Base-by-base conservation (phyloP, 176 grass and related monocot species). In the Pontederia crassipes region DNA sequence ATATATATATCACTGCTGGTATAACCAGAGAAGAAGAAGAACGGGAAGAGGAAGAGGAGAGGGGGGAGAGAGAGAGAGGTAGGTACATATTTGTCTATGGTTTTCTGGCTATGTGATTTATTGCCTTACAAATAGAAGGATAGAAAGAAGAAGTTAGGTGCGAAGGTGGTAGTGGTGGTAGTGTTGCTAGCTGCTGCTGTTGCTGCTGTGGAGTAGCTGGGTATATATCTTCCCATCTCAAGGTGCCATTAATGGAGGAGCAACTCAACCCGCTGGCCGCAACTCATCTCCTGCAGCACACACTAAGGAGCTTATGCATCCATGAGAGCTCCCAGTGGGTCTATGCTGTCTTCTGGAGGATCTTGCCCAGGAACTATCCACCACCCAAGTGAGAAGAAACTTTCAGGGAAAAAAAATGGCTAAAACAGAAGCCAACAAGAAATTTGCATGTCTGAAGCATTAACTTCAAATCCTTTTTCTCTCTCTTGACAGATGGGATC, bases 401-500 rank as follows among this genome's bases (percentile, higher is more conserved):
- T 54, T 40, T 40, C 4, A 40, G 32, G 4, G 6, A 40, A 40
- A 40, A 40, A 40, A 40, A 40, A 7, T 3, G 32, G 32, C 32
- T 4, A 16, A 4, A 54, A 6, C 9, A 54, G 54, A 45, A 16
- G 52, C 48, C 40, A 9, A 12, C 7, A 24, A 1, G 9, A 10
- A 58, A 27, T 52, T 2, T 71, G 0, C 11, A 9, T 1, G 15
- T 63, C 40, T 17, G 13, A 35, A 45, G 32, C 24, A 12, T 35
- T 45, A 52, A 50, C 32, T 72, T n/a, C 6, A 1, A 54, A 73
- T 61, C 10, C 55, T 63, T 16, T 28, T 70, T 51, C 29, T 20
- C 2, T n/a, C 67, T 45, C 62, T 60, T 20, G 24, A 11, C 79
- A 98, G 93, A 70, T 98, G 93, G 93, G 93, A 98, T 98, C 81